A percentile compares a stretch with the other conserved stretches of the same genome.
Conservation (phyloP, 2,329 filamentous ascomycete genomes). For the Alternaria sp. region DNA sequence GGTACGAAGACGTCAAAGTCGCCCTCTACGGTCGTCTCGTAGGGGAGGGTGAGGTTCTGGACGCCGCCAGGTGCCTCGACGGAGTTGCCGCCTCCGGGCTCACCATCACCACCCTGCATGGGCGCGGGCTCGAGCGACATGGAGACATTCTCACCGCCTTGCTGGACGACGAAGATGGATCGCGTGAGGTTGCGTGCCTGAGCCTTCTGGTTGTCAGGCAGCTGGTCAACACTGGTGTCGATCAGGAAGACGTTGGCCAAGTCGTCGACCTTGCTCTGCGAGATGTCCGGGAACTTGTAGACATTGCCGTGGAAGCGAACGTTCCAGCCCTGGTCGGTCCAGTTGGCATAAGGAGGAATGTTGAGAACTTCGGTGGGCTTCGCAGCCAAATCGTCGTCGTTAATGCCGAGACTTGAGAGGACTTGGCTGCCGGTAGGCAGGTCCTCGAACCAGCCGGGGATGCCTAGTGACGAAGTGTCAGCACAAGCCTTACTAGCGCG, state of each 20-base stretch:
- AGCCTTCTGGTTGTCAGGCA: slow-evolving; percentile 66
- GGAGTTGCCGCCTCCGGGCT: slow-evolving; percentile 59
- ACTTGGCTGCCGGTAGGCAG: slow-evolving; percentile 71
- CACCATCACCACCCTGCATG: slow-evolving; percentile 62
- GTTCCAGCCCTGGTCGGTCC: slow-evolving; percentile 79
- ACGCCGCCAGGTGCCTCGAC: slow-evolving; percentile 65
- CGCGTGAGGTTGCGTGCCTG: slow-evolving; percentile 78
- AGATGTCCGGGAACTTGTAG: slow-evolving; percentile 79
- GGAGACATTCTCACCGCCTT: slow-evolving; percentile 68
- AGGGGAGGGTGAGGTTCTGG: slow-evolving; percentile 70
- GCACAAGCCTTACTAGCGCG: slow-evolving; percentile 29
- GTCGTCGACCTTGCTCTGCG: slow-evolving; percentile 69
- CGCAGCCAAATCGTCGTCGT: slow-evolving; percentile 65
- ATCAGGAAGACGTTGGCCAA: slow-evolving; percentile 76
- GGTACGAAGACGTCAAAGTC: slow-evolving; percentile 77
- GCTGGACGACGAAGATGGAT: slow-evolving; percentile 78
- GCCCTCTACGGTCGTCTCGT: slow-evolving; percentile 70
- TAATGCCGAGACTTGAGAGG: slow-evolving; percentile 67
- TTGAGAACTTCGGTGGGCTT: slow-evolving; percentile 76
- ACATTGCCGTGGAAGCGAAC: slow-evolving; percentile 80
- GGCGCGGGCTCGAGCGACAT: slow-evolving; percentile 69
- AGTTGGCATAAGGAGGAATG: slow-evolving; percentile 73
- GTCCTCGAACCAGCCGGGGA: slow-evolving; percentile 70
- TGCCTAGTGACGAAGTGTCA: slow-evolving; percentile 47
- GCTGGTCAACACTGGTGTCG: slow-evolving; percentile 66